Base-by-base conservation (phyloP, 768 basidiomycete species). In the Lentinus brumalis region DNA sequence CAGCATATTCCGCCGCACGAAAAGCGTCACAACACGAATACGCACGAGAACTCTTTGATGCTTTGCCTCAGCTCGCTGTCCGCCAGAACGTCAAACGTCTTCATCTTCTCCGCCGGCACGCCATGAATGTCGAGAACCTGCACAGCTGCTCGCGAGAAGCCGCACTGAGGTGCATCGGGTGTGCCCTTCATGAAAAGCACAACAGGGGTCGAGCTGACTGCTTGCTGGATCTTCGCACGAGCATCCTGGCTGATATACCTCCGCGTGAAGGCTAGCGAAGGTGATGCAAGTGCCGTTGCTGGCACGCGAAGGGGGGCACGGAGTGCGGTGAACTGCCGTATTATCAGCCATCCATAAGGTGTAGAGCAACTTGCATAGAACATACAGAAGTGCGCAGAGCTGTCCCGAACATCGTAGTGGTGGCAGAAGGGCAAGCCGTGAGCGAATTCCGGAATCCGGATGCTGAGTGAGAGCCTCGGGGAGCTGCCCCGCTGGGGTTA, bases 161-260 rank as follows among this genome's bases (percentile, higher is more conserved):
- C 96, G 62, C 96, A 98, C 68, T 94, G 87, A 2, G 96, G 96
- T 6, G 79, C 71, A 26, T 86, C 81, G 0, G 92, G 94, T 15
- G 90, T 94, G 10, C 97, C 97, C 73, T 99, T 99, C 96, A 99
- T 98, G 79, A 99, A 98, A 5, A 98, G 79, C 1, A 99, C 97
- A 6, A 98, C 83, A 0, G 95, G 95, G 46, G 83, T 85, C 1
- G 82, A 77, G 8, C 81, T 75, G 30, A 98, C 83, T 2, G 95
- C 94, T 66, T 85, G 74, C 71, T 90, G 83, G n/a, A 93, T 85
- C 67, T 82, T 76, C 11, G 79, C 66, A 21, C 88, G 83, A 5
- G 83, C 78, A 60, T 91, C 84, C 35, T 86, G 79, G 4, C 86
- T 84, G 50, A 93, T 78, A 64, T 80, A 82, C 30, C 91, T 82